Evolutionary conservation across 805 yeast genomes (phyloP).

Genomic region (Metschnikowia amazonensis): DNA sequence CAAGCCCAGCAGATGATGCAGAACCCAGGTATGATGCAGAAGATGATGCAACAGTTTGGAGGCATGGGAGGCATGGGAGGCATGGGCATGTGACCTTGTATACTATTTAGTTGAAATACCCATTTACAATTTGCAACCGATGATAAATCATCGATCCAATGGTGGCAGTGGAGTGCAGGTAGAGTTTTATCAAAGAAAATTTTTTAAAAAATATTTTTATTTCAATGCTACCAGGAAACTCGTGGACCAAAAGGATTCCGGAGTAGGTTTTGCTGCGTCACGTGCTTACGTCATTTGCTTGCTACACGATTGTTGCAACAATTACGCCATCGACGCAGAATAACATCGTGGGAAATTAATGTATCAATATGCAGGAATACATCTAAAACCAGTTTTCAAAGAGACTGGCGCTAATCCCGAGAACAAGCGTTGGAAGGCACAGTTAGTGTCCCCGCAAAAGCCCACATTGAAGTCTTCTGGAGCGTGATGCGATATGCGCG

Average conservation of each 20-base stretch:
- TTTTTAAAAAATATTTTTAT: no score
- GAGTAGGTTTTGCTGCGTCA: background rate
- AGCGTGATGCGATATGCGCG: background rate
- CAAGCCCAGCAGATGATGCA: constrained; percentile 44
- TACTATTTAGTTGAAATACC: background rate
- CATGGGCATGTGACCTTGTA: constrained; percentile 5
- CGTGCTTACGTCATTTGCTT: background rate
- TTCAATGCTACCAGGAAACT: background rate
- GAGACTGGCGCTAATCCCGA: no score
- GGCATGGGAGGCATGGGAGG: constrained; percentile 10
- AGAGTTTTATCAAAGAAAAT: no score
- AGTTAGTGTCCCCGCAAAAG: background rate
- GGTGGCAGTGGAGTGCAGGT: no score
- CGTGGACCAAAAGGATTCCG: background rate
- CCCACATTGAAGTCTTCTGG: background rate
- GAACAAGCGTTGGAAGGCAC: background rate
- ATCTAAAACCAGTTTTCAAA: no score
- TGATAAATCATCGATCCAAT: background rate
- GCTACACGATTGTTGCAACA: background rate
- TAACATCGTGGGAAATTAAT: background rate
- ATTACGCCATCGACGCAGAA: background rate
- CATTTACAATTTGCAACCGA: background rate
- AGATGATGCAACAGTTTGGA: constrained; percentile 68
- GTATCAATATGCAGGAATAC: background rate
- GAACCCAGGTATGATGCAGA: constrained; percentile 67